phyloP scores from a whole-genome alignment of 371 early-diverging fungal genomes.

The Batkoa obscura region DNA sequence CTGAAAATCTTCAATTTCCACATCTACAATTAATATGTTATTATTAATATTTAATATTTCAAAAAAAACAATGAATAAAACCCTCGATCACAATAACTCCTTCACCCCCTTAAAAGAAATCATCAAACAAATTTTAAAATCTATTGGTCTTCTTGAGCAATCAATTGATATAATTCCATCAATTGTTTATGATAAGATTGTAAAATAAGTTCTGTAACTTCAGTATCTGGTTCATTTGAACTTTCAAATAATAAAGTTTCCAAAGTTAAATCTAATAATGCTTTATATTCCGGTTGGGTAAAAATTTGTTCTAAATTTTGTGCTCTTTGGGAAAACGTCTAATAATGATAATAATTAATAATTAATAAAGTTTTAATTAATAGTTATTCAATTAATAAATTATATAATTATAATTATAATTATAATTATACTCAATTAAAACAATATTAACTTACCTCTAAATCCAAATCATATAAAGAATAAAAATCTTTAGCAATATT shows the following conservation, averaged over 20 bases:
- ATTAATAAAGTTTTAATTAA: too few species aligned
- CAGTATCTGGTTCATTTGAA: background rate
- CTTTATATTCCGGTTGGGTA: background rate
- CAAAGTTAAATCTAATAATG: background rate
- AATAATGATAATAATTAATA: too few species aligned
- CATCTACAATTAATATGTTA: too few species aligned
- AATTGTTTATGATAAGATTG: slow-evolving; percentile 2
- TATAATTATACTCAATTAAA: too few species aligned
- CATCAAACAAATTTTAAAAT: too few species aligned
- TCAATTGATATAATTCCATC: background rate
- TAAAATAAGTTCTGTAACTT: background rate
- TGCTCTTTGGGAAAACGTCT: background rate
- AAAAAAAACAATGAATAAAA: too few species aligned
- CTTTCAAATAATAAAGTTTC: background rate
- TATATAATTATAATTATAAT: too few species aligned
- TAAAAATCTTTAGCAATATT: slow-evolving; percentile 54
- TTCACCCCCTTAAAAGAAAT: too few species aligned
- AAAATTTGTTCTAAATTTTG: background rate
- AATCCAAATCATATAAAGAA: slow-evolving; percentile 37
- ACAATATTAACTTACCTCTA: slow-evolving; percentile 19
- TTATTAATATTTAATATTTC: too few species aligned
- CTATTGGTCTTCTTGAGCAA: background rate
- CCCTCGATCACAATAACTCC: too few species aligned
- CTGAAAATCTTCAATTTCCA: too few species aligned
- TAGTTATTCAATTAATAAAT: too few species aligned